These are phyloP conservation scores for Geotrichum fermentans DNA, from an alignment of 1,139 yeast species.

Conservation along the genomic window DNA sequence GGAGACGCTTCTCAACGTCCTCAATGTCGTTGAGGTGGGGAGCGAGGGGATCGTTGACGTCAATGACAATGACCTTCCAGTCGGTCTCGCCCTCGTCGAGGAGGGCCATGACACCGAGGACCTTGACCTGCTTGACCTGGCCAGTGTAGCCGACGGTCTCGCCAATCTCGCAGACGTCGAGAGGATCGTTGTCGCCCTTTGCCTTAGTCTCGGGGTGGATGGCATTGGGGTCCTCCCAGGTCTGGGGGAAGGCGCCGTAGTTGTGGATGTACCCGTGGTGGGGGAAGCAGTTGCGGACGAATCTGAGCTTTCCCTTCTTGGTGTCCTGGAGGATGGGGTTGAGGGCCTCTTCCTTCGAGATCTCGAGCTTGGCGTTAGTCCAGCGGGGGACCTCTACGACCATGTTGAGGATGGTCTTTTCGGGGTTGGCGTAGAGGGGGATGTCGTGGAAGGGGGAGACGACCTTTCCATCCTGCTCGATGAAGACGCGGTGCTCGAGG, in stretches of 20 bases:
- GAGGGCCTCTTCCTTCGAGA: conserved; percentile 57
- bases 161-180: conserved; percentile 89
- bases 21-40: conserved; percentile 64
- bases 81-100: conserved; percentile 92
- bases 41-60: conserved; percentile 71
- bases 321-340: conserved; percentile 85
- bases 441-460: conserved; percentile 80
- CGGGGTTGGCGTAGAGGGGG: conserved; percentile 62
- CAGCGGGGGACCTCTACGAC: conserved; percentile 89
- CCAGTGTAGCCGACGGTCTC: conserved; percentile 67
- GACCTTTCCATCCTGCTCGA: conserved; percentile 63
- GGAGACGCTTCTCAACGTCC: conserved; percentile 70
- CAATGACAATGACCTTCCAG: conserved; percentile 84
- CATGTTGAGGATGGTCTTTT: conserved; percentile 70
- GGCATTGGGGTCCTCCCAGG: conserved; percentile 90
- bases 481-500: conserved; percentile 79
- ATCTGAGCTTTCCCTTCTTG: conserved; percentile 78
- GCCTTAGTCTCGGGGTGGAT: conserved; percentile 51
- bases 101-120: conserved; percentile 79
- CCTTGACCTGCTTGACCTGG: conserved; percentile 74
- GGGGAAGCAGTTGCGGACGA: conserved; percentile 83
- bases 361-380: conserved; percentile 86
- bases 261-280: conserved; percentile 88
- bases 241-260: conserved; percentile 92
- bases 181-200: conserved; percentile 83